These are phyloP conservation scores for Paramecium sonneborni DNA, from an alignment of 73 alveolate species.

Conservation along the genomic window DNA sequence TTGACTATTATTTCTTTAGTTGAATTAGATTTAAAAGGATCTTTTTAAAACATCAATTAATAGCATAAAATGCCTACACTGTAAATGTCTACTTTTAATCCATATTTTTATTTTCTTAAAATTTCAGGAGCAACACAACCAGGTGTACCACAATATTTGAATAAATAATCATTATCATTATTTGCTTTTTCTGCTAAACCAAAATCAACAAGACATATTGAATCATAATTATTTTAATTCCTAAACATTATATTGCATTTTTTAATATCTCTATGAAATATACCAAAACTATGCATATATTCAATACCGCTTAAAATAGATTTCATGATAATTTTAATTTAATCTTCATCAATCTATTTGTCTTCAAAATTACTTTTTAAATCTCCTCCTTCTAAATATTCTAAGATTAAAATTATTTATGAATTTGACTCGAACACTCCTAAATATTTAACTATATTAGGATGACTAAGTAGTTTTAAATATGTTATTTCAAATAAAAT, in stretches of 20 bases:
- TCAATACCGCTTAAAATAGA: constrained; percentile 1
- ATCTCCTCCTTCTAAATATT: constrained; percentile 52
- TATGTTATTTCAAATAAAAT: constrained; percentile 74
- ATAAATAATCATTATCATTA: constrained; percentile 4
- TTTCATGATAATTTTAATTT: constrained; percentile 21
- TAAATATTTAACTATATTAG: constrained; percentile 73
- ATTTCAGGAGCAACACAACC: constrained; percentile 67
- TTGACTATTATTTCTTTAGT: neutral
- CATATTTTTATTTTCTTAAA: constrained; percentile 55
- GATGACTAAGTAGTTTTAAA: constrained; percentile 78
- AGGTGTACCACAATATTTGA: constrained; percentile 60
- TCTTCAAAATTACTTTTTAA: neutral
- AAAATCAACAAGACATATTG: neutral
- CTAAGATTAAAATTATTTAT: constrained; percentile 35
- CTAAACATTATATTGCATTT: neutral
- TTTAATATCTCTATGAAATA: constrained; percentile 9
- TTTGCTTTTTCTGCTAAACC: neutral
- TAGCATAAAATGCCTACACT: constrained; percentile 38
- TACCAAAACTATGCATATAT: constrained; percentile 8
- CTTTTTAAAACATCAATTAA: constrained; percentile 32
- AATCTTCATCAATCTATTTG: constrained; percentile 21
- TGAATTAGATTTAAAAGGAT: neutral
- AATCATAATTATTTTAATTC: neutral
- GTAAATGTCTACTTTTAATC: constrained; percentile 23
- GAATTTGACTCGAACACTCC: constrained; percentile 74